Conservation (phyloP, 2,329 filamentous ascomycete genomes). For the Ophiostoma novo-ulmi region DNA sequence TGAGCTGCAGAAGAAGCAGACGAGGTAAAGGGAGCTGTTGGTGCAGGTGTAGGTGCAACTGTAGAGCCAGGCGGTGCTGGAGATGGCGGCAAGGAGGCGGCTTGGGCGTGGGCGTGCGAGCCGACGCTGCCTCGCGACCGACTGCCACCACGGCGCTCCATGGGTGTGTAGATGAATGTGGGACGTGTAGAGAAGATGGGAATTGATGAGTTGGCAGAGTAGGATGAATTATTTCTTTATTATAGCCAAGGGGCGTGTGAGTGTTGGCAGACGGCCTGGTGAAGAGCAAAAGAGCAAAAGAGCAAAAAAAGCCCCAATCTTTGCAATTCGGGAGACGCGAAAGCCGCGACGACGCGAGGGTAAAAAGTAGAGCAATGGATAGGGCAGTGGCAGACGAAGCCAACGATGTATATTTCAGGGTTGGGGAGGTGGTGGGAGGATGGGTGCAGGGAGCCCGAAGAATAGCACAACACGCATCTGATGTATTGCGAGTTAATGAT, state of each 20-base stretch:
- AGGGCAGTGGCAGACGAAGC: not conserved
- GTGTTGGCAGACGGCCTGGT: no score
- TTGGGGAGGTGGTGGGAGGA: not conserved
- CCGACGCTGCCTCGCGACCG: slow-evolving; percentile 26
- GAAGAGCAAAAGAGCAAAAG: not conserved
- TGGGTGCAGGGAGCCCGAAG: not conserved
- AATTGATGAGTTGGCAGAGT: not conserved
- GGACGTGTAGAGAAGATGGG: not conserved
- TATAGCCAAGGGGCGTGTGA: not conserved
- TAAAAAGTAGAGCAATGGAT: slow-evolving; percentile 5
- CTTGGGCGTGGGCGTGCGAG: slow-evolving; percentile 9
- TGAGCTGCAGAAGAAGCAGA: slow-evolving; percentile 31
- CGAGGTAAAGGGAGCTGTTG: not conserved
- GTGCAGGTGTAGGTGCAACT: not conserved
- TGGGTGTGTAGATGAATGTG: slow-evolving; percentile 12
- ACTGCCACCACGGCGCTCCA: slow-evolving; percentile 28
- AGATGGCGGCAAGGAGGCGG: slow-evolving; percentile 12
- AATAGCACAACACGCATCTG: slow-evolving; percentile 4
- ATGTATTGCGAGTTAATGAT: not conserved
- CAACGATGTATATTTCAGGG: not conserved
- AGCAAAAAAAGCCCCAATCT: not conserved
- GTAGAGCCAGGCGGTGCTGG: not conserved
- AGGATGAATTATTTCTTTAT: not conserved
- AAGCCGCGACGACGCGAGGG: not conserved
- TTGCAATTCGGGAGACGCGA: slow-evolving; percentile 12